Conservation (phyloP, 1,139 yeast genomes). For the Hansenula sp. region DNA sequence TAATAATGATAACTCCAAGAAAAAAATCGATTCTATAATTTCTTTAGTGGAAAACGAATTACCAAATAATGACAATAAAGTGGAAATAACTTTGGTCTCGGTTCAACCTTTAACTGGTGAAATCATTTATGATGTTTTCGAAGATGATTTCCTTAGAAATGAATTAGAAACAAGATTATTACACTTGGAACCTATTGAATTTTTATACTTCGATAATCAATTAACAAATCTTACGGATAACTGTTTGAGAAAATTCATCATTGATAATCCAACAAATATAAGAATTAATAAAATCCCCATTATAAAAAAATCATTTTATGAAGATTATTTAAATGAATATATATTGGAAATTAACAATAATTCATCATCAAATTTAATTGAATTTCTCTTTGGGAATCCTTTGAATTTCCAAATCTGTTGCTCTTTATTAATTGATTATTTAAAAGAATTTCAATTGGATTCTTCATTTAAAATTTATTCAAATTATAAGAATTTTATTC, state of each 20-base stretch:
- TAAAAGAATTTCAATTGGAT: slow-evolving; percentile 60
- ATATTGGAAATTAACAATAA: slow-evolving; percentile 5
- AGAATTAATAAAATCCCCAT: slow-evolving; percentile 21
- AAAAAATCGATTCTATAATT: slow-evolving; percentile 22
- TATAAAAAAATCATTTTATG: slow-evolving; percentile 11
- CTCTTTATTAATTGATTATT: slow-evolving; percentile 44
- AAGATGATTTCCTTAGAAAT: slow-evolving; percentile 47
- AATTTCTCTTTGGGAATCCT: slow-evolving; percentile 13
- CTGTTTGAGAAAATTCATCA: slow-evolving; percentile 19
- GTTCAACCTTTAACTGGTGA: slow-evolving; percentile 80
- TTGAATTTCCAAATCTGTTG: slow-evolving; percentile 39
- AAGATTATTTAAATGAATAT: slow-evolving; percentile 13
- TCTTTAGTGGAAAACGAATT: slow-evolving; percentile 16
- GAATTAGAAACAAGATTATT: slow-evolving; percentile 71
- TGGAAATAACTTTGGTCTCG: slow-evolving; percentile 49
- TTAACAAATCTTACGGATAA: slow-evolving; percentile 21
- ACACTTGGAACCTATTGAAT: slow-evolving; percentile 75
- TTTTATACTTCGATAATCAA: slow-evolving; percentile 42
- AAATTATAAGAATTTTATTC: slow-evolving; percentile 49
- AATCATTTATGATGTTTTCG: slow-evolving; percentile 64
- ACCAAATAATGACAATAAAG: slow-evolving; percentile 1
- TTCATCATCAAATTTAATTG: slow-evolving; percentile 8
- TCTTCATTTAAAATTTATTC: slow-evolving; percentile 49
- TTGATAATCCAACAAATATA: slow-evolving; percentile 18
- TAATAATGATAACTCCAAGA: slow-evolving; percentile 17